Evolutionary conservation across 2,329 filamentous ascomycete genomes (phyloP), one percentile per base, ranked within the genome.

Genomic region (Penicillium sp.): DNA sequence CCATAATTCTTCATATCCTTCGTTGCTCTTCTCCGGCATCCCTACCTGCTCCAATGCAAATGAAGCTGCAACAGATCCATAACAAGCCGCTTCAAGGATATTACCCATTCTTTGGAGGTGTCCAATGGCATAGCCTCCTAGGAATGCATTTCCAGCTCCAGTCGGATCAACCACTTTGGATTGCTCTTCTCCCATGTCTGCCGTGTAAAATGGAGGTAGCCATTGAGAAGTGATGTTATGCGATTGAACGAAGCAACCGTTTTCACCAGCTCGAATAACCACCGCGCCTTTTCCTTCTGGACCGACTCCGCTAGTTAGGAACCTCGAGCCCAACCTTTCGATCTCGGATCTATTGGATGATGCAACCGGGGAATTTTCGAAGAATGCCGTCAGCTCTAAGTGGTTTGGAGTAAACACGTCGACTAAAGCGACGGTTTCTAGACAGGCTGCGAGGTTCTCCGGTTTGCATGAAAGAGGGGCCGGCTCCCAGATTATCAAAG

Each of bases 321-420:
- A 35, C 2, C 23, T 49, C 2, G 15, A 44, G 7, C 56, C 63
- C 9, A 67, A 8, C 7, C 45, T 42, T 35, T 65, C 63, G 13
- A 67, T 64, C 17, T 38, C 55, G 1, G 7, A 3, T 12, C 44
- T 64, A n/a, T 55, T 23, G 2, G 41, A 17, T 2, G 45, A 17
- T 4, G 35, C 10, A 12, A 29, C 39, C 1, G 42, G 27, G 1
- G 49, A 9, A 1, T 59, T 31, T 52, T 55, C 42, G 38, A 66
- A 74, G 0, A 73, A 48, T 1, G 25, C 55, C 15, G 62, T 60
- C 6, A 76, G 55, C 42, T 76, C 74, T n/a, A 75, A 63, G 44
- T 76, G 74, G 52, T 77, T 76, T 3, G 74, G 75, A 10, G 71
- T 74, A 55, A 76, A 71, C 6, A 76, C 61, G 35, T 74, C 68